A percentile compares a stretch with the other conserved stretches of the same genome.
phyloP scores from a whole-genome alignment of 768 basidiomycete genomes.

The Cystofilobasidium macerans region DNA sequence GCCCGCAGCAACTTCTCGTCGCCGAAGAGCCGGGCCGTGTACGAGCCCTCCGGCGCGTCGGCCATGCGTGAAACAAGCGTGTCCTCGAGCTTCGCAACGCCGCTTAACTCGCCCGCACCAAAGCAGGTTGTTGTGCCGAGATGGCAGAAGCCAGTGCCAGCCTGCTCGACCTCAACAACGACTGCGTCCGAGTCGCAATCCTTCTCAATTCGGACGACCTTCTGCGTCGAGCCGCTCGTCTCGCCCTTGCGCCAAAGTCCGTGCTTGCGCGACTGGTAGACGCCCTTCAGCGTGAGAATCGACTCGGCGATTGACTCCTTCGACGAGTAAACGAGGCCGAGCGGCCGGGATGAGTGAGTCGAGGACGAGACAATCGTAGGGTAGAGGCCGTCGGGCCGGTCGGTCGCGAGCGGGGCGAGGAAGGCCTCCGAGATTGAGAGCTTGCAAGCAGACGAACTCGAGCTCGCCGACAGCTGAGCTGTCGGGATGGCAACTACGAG shows the following conservation, averaged over 20 bases:
- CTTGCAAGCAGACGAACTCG: constrained; percentile 37
- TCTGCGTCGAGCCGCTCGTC: constrained; percentile 86
- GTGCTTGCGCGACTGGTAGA: constrained; percentile 92
- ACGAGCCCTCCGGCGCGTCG: constrained; percentile 78
- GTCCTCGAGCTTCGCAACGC: constrained; percentile 66
- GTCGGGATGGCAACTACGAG: constrained; percentile 62
- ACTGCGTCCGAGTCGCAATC: constrained; percentile 92
- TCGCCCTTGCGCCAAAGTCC: constrained; percentile 96
- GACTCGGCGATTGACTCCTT: constrained; percentile 70
- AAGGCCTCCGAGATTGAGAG: constrained; percentile 76
- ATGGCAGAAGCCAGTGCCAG: constrained; percentile 89
- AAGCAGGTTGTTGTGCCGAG: constrained; percentile 80
- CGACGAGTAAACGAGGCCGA: constrained; percentile 95
- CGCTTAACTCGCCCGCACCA: constrained; percentile 51
- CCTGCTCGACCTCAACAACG: constrained; percentile 74
- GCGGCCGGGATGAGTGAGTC: constrained; percentile 36
- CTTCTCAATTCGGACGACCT: constrained; percentile 63
- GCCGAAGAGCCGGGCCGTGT: constrained; percentile 75
- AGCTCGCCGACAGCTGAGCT: constrained; percentile 53
- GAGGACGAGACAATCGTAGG: constrained; percentile 77
- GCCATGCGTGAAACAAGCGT: constrained; percentile 61
- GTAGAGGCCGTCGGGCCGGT: constrained; percentile 82
- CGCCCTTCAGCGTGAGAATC: constrained; percentile 76
- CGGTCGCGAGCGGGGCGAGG: constrained; percentile 67
- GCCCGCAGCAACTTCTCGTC: constrained; percentile 70